Conservation (phyloP, 2,329 filamentous ascomycete genomes). For the Torrubiella hemipterigena region DNA sequence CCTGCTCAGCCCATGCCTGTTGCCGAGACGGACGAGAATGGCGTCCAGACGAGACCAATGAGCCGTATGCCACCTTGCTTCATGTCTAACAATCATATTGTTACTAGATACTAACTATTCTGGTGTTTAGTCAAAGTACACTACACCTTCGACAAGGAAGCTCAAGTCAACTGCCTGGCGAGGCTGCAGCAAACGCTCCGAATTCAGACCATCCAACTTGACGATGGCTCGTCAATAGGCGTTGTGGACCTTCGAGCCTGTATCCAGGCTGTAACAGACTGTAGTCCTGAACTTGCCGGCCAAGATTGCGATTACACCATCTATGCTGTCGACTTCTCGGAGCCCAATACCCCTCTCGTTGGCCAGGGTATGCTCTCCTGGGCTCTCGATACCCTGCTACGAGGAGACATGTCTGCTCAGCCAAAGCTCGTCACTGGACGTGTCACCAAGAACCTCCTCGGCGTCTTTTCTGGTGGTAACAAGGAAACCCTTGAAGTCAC, state of each 20-base stretch:
- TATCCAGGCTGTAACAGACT: slow-evolving; percentile 64
- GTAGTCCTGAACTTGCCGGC: slow-evolving; percentile 70
- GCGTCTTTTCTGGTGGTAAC: slow-evolving; percentile 70
- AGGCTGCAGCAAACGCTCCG: slow-evolving; percentile 69
- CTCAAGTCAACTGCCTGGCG: slow-evolving; percentile 80
- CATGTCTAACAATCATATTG: slow-evolving; percentile 9
- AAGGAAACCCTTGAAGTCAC: slow-evolving; percentile 90
- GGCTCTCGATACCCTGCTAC: slow-evolving; percentile 43
- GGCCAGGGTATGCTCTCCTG: slow-evolving; percentile 93
- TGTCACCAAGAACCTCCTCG: slow-evolving; percentile 75
- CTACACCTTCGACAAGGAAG: slow-evolving; percentile 88
- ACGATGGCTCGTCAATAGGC: slow-evolving; percentile 72
- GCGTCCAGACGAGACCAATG: slow-evolving; percentile 51
- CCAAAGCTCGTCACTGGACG: slow-evolving; percentile 76
- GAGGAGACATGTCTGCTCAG: slow-evolving; percentile 28
- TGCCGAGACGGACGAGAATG: slow-evolving; percentile 27
- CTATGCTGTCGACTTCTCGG: slow-evolving; percentile 93
- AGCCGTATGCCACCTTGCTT: slow-evolving; percentile 40
- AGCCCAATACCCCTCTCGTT: slow-evolving; percentile 83
- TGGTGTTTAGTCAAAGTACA: slow-evolving; percentile 70
- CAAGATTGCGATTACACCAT: slow-evolving; percentile 81
- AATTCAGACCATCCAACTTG: slow-evolving; percentile 69
- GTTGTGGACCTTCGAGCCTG: slow-evolving; percentile 80
- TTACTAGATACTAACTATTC: slow-evolving; percentile 11
- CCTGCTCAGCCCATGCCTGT: slow-evolving; percentile 17